Percentiles rank a stretch among this genome's conserved stretches.
These are phyloP conservation scores for Hemisphaericaspora xylanilytica DNA, from an alignment of 1,139 yeast species.

Conservation along the genomic window DNA sequence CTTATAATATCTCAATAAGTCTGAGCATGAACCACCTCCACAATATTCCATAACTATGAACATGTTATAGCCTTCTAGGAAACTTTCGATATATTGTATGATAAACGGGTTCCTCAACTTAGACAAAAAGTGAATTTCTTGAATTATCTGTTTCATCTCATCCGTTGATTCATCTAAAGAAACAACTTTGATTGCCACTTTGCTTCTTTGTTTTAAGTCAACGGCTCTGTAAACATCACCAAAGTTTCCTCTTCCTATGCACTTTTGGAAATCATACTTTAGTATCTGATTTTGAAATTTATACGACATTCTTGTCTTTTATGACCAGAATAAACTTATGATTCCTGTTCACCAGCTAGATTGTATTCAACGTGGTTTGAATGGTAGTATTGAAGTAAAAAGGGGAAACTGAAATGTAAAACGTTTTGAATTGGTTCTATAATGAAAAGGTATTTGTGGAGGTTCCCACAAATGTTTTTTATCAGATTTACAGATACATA, in stretches of 20 bases:
- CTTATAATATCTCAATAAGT: slow-evolving; percentile 54
- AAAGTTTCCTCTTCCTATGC: slow-evolving; percentile 82
- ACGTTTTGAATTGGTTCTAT: too few species aligned
- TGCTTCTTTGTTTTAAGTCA: slow-evolving; percentile 15
- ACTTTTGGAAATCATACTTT: slow-evolving; percentile 45
- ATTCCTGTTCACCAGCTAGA: too few species aligned
- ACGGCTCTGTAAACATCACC: slow-evolving; percentile 79
- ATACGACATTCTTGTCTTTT: too few species aligned
- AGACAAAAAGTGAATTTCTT: slow-evolving; percentile 73
- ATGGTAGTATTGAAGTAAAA: too few species aligned
- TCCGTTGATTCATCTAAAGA: slow-evolving; percentile 74
- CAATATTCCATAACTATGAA: slow-evolving; percentile 93
- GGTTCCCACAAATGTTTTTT: too few species aligned
- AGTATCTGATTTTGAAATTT: not conserved
- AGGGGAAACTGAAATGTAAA: not conserved
- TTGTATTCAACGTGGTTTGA: not conserved
- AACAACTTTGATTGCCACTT: slow-evolving; percentile 71
- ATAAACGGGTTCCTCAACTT: slow-evolving; percentile 62
- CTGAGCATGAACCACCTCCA: slow-evolving; percentile 89
- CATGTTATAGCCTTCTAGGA: slow-evolving; percentile 61
- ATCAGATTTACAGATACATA: too few species aligned
- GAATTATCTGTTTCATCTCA: slow-evolving; percentile 60
- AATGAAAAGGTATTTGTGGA: too few species aligned
- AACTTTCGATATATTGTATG: slow-evolving; percentile 64
- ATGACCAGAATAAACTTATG: too few species aligned